phyloP scores from a whole-genome alignment of 257 asterid genomes.

The Solanum ahanhuiri region DNA sequence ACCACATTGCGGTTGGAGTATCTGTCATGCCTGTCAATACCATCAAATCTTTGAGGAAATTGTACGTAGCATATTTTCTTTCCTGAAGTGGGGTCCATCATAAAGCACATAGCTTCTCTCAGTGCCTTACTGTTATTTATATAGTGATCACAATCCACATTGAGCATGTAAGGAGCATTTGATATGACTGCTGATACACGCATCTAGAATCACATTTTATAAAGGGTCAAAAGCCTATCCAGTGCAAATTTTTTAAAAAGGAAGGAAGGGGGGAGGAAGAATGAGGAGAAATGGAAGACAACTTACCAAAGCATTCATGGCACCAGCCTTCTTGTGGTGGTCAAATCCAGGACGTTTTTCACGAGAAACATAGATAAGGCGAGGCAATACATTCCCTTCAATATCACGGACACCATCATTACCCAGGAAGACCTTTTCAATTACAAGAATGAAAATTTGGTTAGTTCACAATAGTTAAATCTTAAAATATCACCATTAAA shows the following conservation, averaged over 20 bases:
- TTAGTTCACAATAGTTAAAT: not conserved
- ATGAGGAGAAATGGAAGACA: not conserved
- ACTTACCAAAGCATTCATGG: conserved; percentile 92
- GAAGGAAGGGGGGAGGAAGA: not conserved
- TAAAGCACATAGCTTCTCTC: conserved; percentile 95
- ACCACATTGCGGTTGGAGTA: conserved; percentile 93
- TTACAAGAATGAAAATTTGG: not conserved
- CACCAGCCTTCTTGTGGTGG: conserved; percentile 98
- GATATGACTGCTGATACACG: conserved; percentile 96
- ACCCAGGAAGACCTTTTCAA: conserved; percentile 79
- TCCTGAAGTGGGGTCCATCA: conserved; percentile 99
- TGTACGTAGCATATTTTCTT: conserved; percentile 96
- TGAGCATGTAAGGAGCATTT: conserved; percentile 87
- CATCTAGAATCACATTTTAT: conserved; percentile 32
- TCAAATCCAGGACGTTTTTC: conserved; percentile 96
- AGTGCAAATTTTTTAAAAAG: not conserved
- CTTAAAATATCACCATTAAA: not conserved
- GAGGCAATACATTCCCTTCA: conserved; percentile 88
- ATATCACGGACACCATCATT: conserved; percentile 71
- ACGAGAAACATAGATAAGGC: conserved; percentile 92
- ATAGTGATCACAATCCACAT: conserved; percentile 98
- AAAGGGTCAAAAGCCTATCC: not conserved
- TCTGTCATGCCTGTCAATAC: conserved; percentile 91
- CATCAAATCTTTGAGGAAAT: conserved; percentile 95
- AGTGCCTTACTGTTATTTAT: conserved; percentile 95